Evolutionary conservation across 2,329 filamentous ascomycete species (phyloP), one percentile per base, ranked within the genome.

Genomic region (Clonostachys solani): DNA sequence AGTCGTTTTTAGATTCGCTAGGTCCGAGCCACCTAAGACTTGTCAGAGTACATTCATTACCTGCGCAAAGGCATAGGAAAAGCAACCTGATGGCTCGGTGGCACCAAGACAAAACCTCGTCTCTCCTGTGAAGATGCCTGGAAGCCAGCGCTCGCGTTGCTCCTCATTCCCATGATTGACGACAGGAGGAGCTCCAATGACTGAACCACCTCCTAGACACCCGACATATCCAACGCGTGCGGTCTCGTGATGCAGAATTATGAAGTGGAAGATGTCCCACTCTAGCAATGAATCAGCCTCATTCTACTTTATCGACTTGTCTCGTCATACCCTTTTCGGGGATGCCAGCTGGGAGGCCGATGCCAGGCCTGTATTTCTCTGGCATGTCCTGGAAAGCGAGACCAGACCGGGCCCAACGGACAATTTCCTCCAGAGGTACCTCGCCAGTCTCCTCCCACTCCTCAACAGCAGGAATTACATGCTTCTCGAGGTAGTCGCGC

Each of bases 31-130:
- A n/a, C 89, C 89, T 66, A 95, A 94, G 3, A 29, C 8, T 9
- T 29, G 23, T 29, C 8, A 29, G 23, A 29, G 23, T 50, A 49
- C 18, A 7, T 13, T 18, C 15, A 29, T 33, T 12, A 15, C n/a
- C n/a, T n/a, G 10, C 23, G 18, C n/a, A n/a, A 4, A 4, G n/a
- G 37, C 29, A 18, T 9, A n/a, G 29, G n/a, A 37, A 16, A 17
- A 17, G 19, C 46, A 23, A 6, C 12, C 33, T 17, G 10, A 43
- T 0, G 90, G 89, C 67, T 95, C 90, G 2, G 89, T 94, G 60
- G 95, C 90, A 46, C 89, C 89, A 4, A 95, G 74, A 60, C 86
- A 92, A 62, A 94, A 89, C 75, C 92, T 92, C 80, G 94, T 94
- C 75, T 84, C 82, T 50, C 89, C 89, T 41, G 77, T 81, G 54